A percentile compares a stretch with the other conserved stretches of the same genome.
phyloP scores from a whole-genome alignment of 208 protist genomes.

The Trypanosomatidae sp. region DNA sequence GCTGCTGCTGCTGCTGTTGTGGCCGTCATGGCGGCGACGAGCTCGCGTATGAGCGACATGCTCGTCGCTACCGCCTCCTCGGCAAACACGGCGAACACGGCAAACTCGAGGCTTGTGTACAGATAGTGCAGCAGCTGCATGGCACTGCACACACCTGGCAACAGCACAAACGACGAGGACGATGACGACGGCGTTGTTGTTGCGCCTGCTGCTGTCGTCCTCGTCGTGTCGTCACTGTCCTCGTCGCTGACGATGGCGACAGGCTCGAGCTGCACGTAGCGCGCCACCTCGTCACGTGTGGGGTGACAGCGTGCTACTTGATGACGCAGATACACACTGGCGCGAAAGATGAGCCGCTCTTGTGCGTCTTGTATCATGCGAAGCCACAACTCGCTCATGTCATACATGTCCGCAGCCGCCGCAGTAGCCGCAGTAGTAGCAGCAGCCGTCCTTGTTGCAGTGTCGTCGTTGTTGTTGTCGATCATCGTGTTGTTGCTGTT shows the following conservation, averaged over 20 bases:
- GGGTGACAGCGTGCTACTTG: constrained; percentile 21
- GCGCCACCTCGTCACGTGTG: constrained; percentile 16
- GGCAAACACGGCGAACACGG: constrained; percentile 78
- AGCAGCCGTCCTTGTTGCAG: neutral
- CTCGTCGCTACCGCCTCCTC: constrained; percentile 69
- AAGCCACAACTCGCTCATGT: constrained; percentile 45
- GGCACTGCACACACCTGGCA: constrained; percentile 37
- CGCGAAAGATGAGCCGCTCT: constrained; percentile 72
- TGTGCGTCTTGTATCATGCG: constrained; percentile 83
- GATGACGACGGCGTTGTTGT: neutral
- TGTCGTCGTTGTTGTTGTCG: neutral
- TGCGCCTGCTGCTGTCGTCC: neutral
- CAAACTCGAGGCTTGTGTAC: constrained; percentile 73
- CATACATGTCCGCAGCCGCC: constrained; percentile 5
- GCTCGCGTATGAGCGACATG: constrained; percentile 34
- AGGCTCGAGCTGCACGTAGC: constrained; percentile 19
- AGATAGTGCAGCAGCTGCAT: constrained; percentile 50
- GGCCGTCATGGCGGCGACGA: constrained; percentile 5
- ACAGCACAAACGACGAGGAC: constrained; percentile 9
- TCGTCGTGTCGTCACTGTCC: constrained; percentile 4
- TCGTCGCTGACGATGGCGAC: constrained; percentile 4
- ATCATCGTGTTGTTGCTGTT: neutral
- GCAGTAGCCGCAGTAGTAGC: neutral
- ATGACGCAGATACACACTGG: constrained; percentile 58
- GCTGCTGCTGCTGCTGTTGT: constrained; percentile 1